Evolutionary conservation across 129 eudicot genomes (phyloP), one percentile per base, ranked within the genome.

Genomic region (Saposhnikovia divaricata): DNA sequence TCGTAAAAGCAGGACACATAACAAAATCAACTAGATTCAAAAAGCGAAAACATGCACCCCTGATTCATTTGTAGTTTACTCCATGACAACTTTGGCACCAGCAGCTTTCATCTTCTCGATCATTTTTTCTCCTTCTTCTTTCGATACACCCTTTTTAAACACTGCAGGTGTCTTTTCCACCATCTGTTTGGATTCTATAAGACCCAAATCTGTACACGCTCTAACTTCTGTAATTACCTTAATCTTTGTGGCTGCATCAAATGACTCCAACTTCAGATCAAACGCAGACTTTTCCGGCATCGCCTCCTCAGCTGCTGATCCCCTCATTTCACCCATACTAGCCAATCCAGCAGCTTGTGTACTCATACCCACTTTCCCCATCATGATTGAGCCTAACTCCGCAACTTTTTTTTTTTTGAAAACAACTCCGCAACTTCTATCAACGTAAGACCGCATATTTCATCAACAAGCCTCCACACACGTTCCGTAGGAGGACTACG

Each of bases 401-500:
- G 92, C 87, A 34, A 31, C n/a, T n/a, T n/a, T n/a, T n/a, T n/a
- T n/a, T n/a, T n/a, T n/a, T n/a, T n/a, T n/a, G n/a, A n/a, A n/a
- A n/a, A n/a, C n/a, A n/a, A n/a, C n/a, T n/a, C n/a, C n/a, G n/a
- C n/a, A n/a, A 81, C 78, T 81, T 94, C 97, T 11, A 77, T 72
- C 61, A 91, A 82, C 37, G 96, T 91, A 57, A 94, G 91, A 1
- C 88, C 85, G 13, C 93, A 61, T 71, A 90, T 85, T 77, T 94
- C 98, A 76, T 94, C 98, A 3, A 92, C 97, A 21, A 94, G 96
- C 87, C 89, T 88, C 91, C 97, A 92, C 4, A 94, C 96, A 43
- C 96, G 88, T 19, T 90, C 97, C 0, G 93, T 84, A 25, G 98
- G 98, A 28, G 98, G 98, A 80, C 98, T 94, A 14, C 97, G 92